Evolutionary conservation across 23 red algal genomes (phyloP), one percentile per base, ranked within the genome.

Genomic region (Gracilaria gracilis): DNA sequence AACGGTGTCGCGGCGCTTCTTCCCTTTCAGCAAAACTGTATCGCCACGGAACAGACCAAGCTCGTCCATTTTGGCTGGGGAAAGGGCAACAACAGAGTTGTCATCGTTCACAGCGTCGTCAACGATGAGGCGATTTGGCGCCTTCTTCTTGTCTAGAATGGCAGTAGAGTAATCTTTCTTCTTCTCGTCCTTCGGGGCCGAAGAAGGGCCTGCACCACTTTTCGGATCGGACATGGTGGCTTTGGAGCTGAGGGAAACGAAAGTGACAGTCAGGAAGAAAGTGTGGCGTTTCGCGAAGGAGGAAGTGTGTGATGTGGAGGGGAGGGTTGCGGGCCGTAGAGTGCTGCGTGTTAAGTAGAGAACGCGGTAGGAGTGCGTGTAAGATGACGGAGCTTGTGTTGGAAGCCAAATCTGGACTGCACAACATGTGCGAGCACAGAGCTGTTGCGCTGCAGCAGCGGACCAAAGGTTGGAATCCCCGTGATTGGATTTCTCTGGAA

Each of bases 41-140:
- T 99, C 97, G 66, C 97, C 97, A 33, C 97, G 97, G 79, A 99
- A 99, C 23, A 99, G 87, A 86, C 95, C 75, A 33, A 99, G 94
- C 51, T 99, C 97, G 61, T 99, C 97, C 97, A 99, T 99, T 67
- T 99, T 99, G 7, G 97, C 97, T 32, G 97, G 94, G 11, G 85
- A 88, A 9, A 99, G 59, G 35, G 88, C 87, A n/a, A 99, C 90
- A 37, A 99, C 94, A 36, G 93, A 95, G 88, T 99, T 99, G 48
- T 99, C 97, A 61, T 99, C 97, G 47, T 99, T 95, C 27, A 81
- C 87, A 20, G 97, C 97, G 32, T 99, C 97, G 72, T 99, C 93
- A 9, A 99, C 93, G 8, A 99, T 87, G 47, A 99, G 92, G 44
- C 97, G 94, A 61, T 99, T 99, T 37, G 97, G 97, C 8, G 90